A percentile compares a stretch with the other conserved stretches of the same genome.
Conservation (phyloP, 2,329 filamentous ascomycete species). For the Alternaria sp. region DNA sequence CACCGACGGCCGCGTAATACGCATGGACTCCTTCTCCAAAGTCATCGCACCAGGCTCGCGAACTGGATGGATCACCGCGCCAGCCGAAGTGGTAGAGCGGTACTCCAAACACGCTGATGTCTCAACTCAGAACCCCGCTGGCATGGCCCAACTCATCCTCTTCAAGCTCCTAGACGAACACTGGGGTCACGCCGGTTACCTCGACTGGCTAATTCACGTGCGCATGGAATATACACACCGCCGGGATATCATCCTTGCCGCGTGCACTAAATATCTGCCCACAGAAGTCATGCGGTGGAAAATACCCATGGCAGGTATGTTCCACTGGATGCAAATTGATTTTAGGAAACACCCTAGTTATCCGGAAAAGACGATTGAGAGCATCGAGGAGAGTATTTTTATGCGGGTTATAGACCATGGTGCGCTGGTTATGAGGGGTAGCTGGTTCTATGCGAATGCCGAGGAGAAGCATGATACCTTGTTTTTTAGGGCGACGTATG, state of each 20-base stretch:
- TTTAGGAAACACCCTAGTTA: slow-evolving; percentile 71
- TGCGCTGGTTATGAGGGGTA: slow-evolving; percentile 82
- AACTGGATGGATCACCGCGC: slow-evolving; percentile 87
- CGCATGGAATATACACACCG: slow-evolving; percentile 81
- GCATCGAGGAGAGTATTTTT: slow-evolving; percentile 88
- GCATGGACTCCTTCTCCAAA: slow-evolving; percentile 93
- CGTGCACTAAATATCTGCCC: slow-evolving; percentile 81
- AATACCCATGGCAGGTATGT: slow-evolving; percentile 89
- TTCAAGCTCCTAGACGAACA: slow-evolving; percentile 91
- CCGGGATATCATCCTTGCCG: slow-evolving; percentile 77
- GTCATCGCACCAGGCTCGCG: slow-evolving; percentile 84
- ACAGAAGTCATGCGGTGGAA: slow-evolving; percentile 78
- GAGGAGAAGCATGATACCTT: slow-evolving; percentile 67
- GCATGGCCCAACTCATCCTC: slow-evolving; percentile 82
- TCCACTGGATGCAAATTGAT: slow-evolving; percentile 81
- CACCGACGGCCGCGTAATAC: slow-evolving; percentile 84
- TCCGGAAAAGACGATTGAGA: slow-evolving; percentile 60
- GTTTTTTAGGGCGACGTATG: slow-evolving; percentile 91
- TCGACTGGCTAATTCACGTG: slow-evolving; percentile 87
- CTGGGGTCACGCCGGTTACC: slow-evolving; percentile 91
- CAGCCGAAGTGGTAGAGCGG: slow-evolving; percentile 82
- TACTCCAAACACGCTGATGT: slow-evolving; percentile 85
- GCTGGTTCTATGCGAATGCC: slow-evolving; percentile 87
- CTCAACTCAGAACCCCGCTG: slow-evolving; percentile 83
- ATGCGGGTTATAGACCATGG: slow-evolving; percentile 75